A percentile compares a stretch with the other conserved stretches of the same genome.
Evolutionary conservation across 495 filamentous ascomycete genomes (phyloP).

Genomic region (Penicillium arizonense): DNA sequence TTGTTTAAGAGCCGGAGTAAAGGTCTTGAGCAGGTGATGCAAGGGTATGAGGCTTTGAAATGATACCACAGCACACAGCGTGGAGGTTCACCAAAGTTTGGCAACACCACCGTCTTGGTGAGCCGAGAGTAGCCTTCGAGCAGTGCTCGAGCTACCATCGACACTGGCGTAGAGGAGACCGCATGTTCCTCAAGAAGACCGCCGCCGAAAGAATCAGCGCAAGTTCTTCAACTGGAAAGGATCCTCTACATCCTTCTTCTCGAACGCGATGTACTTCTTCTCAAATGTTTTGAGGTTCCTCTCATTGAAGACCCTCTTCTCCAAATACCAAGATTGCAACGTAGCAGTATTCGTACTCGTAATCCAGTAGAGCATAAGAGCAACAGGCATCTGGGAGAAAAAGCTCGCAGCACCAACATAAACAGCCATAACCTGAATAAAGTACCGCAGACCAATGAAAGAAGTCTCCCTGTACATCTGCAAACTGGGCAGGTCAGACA

Average conservation of each 20-base stretch:
- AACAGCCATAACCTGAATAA: slow-evolving; percentile 31
- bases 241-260: slow-evolving; percentile 9
- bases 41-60: too few species aligned
- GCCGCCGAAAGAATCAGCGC: slow-evolving; percentile 1
- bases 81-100: too few species aligned
- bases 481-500: slow-evolving; percentile 26
- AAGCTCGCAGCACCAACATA: slow-evolving; percentile 31
- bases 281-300: slow-evolving; percentile 21
- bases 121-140: too few species aligned
- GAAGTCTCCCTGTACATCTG: slow-evolving; percentile 22
- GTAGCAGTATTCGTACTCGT: slow-evolving; percentile 46
- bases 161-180: background rate
- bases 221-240: slow-evolving; percentile 20
- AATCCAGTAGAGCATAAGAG: slow-evolving; percentile 74
- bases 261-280: slow-evolving; percentile 14
- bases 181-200: background rate
- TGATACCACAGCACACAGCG: too few species aligned
- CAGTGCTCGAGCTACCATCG: background rate
- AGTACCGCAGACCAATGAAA: slow-evolving; percentile 18
- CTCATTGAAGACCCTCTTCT: slow-evolving; percentile 34
- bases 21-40: too few species aligned
- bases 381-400: slow-evolving; percentile 52
- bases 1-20: too few species aligned
- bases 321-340: slow-evolving; percentile 34
- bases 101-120: too few species aligned